Evolutionary conservation across 2,329 filamentous ascomycete species (phyloP).

Genomic region (Coniella vitis): DNA sequence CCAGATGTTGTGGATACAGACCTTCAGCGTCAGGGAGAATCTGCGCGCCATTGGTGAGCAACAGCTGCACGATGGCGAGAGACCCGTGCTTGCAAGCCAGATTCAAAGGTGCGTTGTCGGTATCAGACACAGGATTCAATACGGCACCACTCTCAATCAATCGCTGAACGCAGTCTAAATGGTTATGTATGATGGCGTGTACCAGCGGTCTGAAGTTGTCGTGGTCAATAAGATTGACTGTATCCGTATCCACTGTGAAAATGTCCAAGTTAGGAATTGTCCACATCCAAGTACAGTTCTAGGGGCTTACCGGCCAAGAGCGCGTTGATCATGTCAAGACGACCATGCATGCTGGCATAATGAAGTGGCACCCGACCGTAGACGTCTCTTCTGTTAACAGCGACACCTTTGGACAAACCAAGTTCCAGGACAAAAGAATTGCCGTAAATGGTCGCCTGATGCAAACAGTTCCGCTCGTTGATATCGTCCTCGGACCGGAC

Average conservation of each 20-base stretch:
- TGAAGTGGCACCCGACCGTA: conserved; percentile 91
- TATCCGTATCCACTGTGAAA: conserved; percentile 48
- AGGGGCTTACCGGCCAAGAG: conserved; percentile 54
- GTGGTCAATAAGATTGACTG: conserved; percentile 83
- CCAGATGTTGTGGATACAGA: conserved; percentile 92
- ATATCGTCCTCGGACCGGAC: conserved; percentile 95
- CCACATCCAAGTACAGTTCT: neutral
- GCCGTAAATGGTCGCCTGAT: conserved; percentile 94
- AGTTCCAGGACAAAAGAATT: conserved; percentile 70
- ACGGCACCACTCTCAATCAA: conserved; percentile 74
- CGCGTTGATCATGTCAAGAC: conserved; percentile 72
- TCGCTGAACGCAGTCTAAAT: conserved; percentile 71
- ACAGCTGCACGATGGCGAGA: conserved; percentile 72
- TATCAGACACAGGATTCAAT: conserved; percentile 76
- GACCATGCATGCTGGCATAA: conserved; percentile 93
- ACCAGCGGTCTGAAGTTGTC: conserved; percentile 97
- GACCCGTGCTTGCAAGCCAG: conserved; percentile 92
- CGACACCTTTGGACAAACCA: conserved; percentile 68
- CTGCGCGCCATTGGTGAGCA: conserved; percentile 71
- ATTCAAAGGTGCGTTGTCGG: conserved; percentile 90
- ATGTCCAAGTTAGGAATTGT: neutral
- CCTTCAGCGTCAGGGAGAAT: conserved; percentile 95
- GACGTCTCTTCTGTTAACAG: conserved; percentile 76
- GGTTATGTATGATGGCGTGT: conserved; percentile 85
- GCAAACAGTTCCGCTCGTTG: conserved; percentile 92